Conservation (phyloP, 164 flowering plant species). For the Akebia trifoliata region DNA sequence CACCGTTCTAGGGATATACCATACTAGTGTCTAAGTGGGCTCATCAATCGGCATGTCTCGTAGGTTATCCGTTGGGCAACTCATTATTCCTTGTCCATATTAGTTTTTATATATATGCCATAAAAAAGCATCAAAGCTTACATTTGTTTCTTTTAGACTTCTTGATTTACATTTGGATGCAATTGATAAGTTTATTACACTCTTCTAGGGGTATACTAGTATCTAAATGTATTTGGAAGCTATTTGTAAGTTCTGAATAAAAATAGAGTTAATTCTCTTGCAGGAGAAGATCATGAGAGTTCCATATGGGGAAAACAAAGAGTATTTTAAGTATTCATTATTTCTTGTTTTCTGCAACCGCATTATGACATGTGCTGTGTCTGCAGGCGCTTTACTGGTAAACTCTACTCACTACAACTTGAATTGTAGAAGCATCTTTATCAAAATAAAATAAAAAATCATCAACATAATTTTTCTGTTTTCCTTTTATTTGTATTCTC, state of each 20-base stretch:
- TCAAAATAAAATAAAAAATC: too few relatives aligned
- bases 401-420: slow-evolving; percentile 8
- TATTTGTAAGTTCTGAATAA: background rate
- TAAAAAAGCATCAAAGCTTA: too few relatives aligned
- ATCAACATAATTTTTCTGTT: too few relatives aligned
- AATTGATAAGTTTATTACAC: background rate
- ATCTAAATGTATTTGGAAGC: background rate
- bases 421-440: slow-evolving; percentile 3
- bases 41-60: too few relatives aligned
- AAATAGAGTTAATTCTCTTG: slow-evolving; percentile 5
- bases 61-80: too few relatives aligned
- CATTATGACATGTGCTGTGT: slow-evolving; percentile 75
- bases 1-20: too few relatives aligned
- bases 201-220: too few relatives aligned
- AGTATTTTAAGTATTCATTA: slow-evolving; percentile 69
- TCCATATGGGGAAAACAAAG: slow-evolving; percentile 76
- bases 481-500: slow-evolving; percentile 5
- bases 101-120: too few relatives aligned
- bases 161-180: background rate
- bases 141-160: background rate
- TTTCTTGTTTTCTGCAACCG: slow-evolving; percentile 99
- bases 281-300: slow-evolving; percentile 99
- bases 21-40: too few relatives aligned
- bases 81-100: too few relatives aligned
- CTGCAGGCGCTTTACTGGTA: slow-evolving; percentile 76